Percentiles rank a stretch among this genome's conserved stretches.
Conservation (phyloP, 208 protist species). For the Willaertia magna region DNA sequence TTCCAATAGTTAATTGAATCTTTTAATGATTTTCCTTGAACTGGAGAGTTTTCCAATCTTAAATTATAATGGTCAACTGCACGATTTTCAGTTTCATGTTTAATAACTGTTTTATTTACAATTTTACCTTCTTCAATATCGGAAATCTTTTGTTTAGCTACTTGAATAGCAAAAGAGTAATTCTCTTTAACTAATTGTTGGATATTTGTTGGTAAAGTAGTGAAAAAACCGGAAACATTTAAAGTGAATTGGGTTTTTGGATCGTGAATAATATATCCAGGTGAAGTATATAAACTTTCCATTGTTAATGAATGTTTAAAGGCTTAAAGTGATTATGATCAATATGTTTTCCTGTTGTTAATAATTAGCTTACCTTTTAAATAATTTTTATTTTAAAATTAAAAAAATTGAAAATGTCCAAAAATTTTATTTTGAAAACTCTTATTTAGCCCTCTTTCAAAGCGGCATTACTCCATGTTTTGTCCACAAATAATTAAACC, state of each 20-base stretch:
- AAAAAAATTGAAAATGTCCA: too few species aligned
- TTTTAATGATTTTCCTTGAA: constrained; percentile 16
- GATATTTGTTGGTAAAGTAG: background rate
- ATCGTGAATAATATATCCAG: background rate
- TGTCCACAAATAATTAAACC: too few species aligned
- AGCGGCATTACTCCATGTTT: too few species aligned
- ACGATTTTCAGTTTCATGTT: constrained; percentile 26
- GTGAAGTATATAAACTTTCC: background rate
- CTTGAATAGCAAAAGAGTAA: background rate
- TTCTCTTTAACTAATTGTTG: background rate
- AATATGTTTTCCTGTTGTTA: too few species aligned
- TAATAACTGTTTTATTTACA: background rate
- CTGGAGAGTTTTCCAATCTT: background rate
- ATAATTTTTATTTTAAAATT: too few species aligned
- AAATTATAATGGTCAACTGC: constrained; percentile 36
- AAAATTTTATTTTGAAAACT: too few species aligned
- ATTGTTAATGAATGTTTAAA: too few species aligned
- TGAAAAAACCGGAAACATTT: background rate
- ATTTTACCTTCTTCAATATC: background rate
- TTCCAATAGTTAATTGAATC: constrained; percentile 16
- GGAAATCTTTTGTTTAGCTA: background rate
- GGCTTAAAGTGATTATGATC: too few species aligned
- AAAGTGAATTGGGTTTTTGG: background rate
- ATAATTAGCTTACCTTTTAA: too few species aligned
- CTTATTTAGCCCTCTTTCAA: too few species aligned